Conservation (phyloP, 2,329 filamentous ascomycete genomes). For the Ophiostoma sp. region DNA sequence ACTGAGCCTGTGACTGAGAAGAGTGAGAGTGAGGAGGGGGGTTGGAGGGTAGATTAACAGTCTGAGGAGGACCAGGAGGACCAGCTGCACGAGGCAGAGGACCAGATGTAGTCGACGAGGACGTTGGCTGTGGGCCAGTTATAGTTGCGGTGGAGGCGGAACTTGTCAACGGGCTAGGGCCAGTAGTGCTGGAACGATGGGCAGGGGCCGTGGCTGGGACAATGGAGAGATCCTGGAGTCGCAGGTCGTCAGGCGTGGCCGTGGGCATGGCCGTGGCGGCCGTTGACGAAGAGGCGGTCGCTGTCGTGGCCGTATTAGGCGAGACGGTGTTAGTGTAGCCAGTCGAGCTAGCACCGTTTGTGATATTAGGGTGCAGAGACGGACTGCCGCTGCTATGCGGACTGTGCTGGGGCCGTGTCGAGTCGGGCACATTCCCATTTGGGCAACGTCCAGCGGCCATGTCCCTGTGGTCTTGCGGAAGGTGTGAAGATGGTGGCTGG, state of each 20-base stretch:
- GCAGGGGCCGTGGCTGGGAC: background rate
- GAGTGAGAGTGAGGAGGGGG: too few species aligned
- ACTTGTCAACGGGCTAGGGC: background rate
- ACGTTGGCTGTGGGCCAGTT: conserved; percentile 2
- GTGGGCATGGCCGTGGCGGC: background rate
- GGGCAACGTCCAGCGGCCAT: background rate
- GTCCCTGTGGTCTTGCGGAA: background rate
- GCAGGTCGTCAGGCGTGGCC: conserved; percentile 10
- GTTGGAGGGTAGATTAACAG: too few species aligned
- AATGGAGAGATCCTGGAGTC: conserved; percentile 12
- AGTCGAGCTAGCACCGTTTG: background rate
- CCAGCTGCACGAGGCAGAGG: conserved; percentile 7
- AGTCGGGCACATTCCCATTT: background rate
- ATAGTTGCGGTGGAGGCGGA: background rate
- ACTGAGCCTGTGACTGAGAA: too few species aligned
- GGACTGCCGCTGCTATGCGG: background rate
- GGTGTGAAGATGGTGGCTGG: background rate
- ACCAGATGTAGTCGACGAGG: conserved; percentile 9
- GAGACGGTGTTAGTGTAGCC: background rate
- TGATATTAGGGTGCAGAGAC: background rate
- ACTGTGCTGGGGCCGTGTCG: background rate
- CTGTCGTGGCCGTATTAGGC: conserved; percentile 9
- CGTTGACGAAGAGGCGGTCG: conserved; percentile 3
- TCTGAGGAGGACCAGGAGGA: conserved; percentile 21
- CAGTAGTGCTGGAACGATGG: background rate